These are phyloP conservation scores for Penicillium glabrum DNA, from an alignment of 2,329 filamentous ascomycete genomes.

Conservation along the genomic window DNA sequence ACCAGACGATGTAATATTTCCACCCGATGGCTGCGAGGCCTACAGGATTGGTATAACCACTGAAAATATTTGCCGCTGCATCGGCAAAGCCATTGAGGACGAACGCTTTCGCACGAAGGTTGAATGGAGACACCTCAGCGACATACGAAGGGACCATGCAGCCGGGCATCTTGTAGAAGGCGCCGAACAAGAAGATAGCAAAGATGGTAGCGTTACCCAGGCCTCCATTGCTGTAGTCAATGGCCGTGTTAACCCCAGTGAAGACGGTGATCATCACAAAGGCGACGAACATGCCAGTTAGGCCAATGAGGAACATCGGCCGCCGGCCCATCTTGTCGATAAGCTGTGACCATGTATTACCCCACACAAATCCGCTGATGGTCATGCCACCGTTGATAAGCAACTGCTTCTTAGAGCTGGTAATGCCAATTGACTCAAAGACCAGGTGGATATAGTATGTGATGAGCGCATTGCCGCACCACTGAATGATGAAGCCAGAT, in stretches of 20 bases:
- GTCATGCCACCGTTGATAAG: neutral
- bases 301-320: neutral
- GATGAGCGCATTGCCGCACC: slow-evolving; percentile 52
- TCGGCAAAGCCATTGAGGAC: slow-evolving; percentile 34
- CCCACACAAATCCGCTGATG: neutral
- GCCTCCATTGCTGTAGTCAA: slow-evolving; percentile 35
- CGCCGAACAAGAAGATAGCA: slow-evolving; percentile 46
- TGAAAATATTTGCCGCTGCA: slow-evolving; percentile 34
- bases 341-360: neutral
- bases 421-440: slow-evolving; percentile 13
- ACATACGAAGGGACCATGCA: slow-evolving; percentile 34
- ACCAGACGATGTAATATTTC: slow-evolving; percentile 43
- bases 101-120: slow-evolving; percentile 50
- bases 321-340: neutral
- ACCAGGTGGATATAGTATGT: slow-evolving; percentile 35
- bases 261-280: slow-evolving; percentile 21
- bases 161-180: slow-evolving; percentile 34
- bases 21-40: slow-evolving; percentile 33
- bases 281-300: neutral
- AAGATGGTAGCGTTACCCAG: slow-evolving; percentile 30
- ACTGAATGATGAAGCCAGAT: slow-evolving; percentile 56
- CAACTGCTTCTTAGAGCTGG: neutral
- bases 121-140: slow-evolving; percentile 51
- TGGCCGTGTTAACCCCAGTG: slow-evolving; percentile 34
- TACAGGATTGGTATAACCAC: slow-evolving; percentile 32